Evolutionary conservation across 345 rosid species (phyloP).

Genomic region (Brassica carinata): DNA sequence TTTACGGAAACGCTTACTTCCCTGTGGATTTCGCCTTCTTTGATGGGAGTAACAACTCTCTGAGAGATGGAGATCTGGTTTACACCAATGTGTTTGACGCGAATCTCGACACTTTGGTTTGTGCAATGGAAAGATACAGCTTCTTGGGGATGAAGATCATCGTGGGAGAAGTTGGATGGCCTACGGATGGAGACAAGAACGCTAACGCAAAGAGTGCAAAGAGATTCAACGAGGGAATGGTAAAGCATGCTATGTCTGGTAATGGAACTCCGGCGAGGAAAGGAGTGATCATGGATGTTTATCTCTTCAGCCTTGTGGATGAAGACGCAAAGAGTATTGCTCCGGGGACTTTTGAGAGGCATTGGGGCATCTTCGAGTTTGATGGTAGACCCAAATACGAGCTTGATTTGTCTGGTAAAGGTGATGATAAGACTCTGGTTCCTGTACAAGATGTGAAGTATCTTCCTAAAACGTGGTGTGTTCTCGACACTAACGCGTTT

Average conservation of each 20-base stretch:
- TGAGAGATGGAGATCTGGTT: conserved; percentile 55
- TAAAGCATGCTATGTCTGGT: conserved; percentile 55
- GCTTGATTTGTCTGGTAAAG: conserved; percentile 52
- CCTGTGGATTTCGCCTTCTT: conserved; percentile 78
- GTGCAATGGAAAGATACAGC: conserved; percentile 65
- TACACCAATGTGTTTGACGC: conserved; percentile 81
- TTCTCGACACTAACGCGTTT: conserved; percentile 47
- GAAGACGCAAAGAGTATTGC: conserved; percentile 66
- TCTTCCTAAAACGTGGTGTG: conserved; percentile 62
- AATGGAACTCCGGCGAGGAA: conserved; percentile 65
- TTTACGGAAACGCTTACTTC: conserved; percentile 59
- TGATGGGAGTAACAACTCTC: conserved; percentile 52
- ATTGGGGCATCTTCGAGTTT: conserved; percentile 70
- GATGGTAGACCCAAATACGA: conserved; percentile 73
- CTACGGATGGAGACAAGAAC: conserved; percentile 66
- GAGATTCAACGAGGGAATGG: conserved; percentile 67
- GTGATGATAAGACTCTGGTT: conserved; percentile 42
- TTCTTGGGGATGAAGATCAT: conserved; percentile 63
- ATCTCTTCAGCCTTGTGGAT: conserved; percentile 66
- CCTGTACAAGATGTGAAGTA: conserved; percentile 64
- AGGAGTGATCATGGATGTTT: conserved; percentile 55
- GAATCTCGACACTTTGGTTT: conserved; percentile 66
- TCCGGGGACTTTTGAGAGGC: conserved; percentile 72
- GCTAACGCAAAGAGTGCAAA: conserved; percentile 57
- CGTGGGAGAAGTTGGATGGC: conserved; percentile 87